Conservation (phyloP, 2,329 filamentous ascomycete genomes). For the Neofusicoccum parvum region DNA sequence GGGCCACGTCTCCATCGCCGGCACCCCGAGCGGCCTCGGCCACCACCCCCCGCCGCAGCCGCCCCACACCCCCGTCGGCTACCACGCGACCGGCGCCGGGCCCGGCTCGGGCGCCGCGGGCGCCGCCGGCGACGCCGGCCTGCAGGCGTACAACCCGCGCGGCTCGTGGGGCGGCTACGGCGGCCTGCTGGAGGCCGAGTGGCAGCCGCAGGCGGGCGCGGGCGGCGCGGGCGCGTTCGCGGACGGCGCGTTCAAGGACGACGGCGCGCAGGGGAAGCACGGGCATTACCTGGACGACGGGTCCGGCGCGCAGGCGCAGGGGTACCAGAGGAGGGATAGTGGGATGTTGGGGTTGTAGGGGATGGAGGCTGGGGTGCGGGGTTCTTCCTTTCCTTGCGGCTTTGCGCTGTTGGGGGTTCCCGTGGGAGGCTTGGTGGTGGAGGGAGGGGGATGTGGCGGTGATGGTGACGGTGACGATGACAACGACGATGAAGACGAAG, state of each 20-base stretch:
- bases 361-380: neutral
- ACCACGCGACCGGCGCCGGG: neutral
- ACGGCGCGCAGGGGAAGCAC: neutral
- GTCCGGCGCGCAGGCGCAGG: neutral
- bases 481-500: neutral
- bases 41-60: neutral
- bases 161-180: neutral
- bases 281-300: constrained; percentile 6
- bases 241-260: neutral
- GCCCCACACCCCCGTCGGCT: constrained; percentile 9
- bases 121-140: neutral
- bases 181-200: constrained; percentile 6
- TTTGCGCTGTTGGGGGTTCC: neutral
- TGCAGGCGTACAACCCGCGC: constrained; percentile 14
- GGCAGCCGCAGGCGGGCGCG: neutral
- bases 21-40: neutral
- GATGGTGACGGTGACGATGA: neutral
- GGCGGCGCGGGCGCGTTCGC: neutral
- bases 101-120: no score
- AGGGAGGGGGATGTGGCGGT: neutral
- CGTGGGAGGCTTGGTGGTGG: no score
- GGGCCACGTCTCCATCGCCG: neutral
- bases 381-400: neutral
- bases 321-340: constrained; percentile 17
- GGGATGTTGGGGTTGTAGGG: constrained; percentile 21